Conservation (phyloP, 352 stramenopile genomes). For the Elongisporangium undulatum region DNA sequence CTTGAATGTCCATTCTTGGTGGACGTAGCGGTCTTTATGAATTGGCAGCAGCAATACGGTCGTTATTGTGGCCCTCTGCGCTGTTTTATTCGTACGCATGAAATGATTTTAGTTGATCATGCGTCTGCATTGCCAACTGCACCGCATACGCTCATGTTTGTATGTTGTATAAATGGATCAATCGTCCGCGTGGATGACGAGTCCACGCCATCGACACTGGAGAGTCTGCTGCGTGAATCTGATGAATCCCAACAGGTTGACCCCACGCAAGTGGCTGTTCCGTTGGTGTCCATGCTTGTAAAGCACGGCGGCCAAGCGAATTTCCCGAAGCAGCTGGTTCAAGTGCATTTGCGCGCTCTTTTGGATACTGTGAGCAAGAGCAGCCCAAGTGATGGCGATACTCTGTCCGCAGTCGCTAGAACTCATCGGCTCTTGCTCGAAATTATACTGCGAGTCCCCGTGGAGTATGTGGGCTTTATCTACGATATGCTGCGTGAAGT, state of each 20-base stretch:
- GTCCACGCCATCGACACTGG: constrained; percentile 47
- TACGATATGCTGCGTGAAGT: constrained; percentile 29
- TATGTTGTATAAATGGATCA: constrained; percentile 57
- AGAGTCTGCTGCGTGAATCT: constrained; percentile 6
- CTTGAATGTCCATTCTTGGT: constrained; percentile 55
- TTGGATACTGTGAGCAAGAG: constrained; percentile 10
- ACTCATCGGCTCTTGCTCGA: constrained; percentile 42
- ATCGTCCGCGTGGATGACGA: constrained; percentile 57
- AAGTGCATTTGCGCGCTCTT: constrained; percentile 52
- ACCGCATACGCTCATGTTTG: constrained; percentile 33
- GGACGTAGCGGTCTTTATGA: constrained; percentile 48
- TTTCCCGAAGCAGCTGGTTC: constrained; percentile 63
- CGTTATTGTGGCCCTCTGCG: constrained; percentile 54
- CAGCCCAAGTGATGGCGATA: neutral
- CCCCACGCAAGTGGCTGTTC: constrained; percentile 34
- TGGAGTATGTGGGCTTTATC: constrained; percentile 51
- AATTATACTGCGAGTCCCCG: constrained; percentile 39
- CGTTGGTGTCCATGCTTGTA: constrained; percentile 62
- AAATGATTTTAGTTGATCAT: constrained; percentile 83
- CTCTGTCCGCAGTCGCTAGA: neutral
- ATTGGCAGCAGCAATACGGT: constrained; percentile 57
- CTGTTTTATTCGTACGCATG: constrained; percentile 72
- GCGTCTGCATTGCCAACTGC: constrained; percentile 17
- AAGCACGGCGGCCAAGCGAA: constrained; percentile 42
- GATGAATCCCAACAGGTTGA: neutral